Evolutionary conservation across 208 protist species (phyloP), one percentile per base, ranked within the genome.

Genomic region (Polymyxa betae): DNA sequence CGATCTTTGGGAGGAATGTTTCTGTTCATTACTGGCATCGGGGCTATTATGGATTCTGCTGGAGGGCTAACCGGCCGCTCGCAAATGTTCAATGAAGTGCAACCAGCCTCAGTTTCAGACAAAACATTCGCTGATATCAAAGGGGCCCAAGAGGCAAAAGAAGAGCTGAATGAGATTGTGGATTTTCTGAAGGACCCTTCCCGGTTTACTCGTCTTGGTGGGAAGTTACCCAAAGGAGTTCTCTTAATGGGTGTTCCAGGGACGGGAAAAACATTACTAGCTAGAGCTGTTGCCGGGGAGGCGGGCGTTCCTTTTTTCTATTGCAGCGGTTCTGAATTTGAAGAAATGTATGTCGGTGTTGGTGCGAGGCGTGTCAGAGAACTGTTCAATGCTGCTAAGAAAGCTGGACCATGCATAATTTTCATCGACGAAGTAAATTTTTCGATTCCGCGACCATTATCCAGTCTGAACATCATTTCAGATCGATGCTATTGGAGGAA

Each of bases 111-210:
- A n/a, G 40, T 20, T 45, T 82, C 89, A 0, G 0, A 38, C 20
- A 91, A 91, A 45, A 94, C 90, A 35, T 97, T 97, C 88, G 92
- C 92, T 29, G 97, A 99, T 93, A 96, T 99, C 38, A 98, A 95
- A 0, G 98, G 98, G 52, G 96, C 98, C 46, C 96, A 97, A 0
- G 98, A 99, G 91, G 98, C 98, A 0, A 99, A 99, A 93, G 95
- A 97, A 46, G 98, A 99, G 89, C 95, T 99, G 66, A 96, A 97
- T 94, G 98, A 99, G 95, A 98, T 99, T 94, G 98, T 99, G 16
- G 96, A 98, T 88, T 99, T 99, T 93, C 93, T 99, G 16, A 98
- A 98, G 94, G 95, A 98, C 38, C 97, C 98, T 0, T 93, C 95
- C 38, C 96, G 97, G 92, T 99, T 98, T 93, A 96, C 94, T 0